Percentiles rank a stretch among this genome's conserved stretches.
Evolutionary conservation across 2,329 filamentous ascomycete genomes (phyloP).

Genomic region (Periconia sp.): DNA sequence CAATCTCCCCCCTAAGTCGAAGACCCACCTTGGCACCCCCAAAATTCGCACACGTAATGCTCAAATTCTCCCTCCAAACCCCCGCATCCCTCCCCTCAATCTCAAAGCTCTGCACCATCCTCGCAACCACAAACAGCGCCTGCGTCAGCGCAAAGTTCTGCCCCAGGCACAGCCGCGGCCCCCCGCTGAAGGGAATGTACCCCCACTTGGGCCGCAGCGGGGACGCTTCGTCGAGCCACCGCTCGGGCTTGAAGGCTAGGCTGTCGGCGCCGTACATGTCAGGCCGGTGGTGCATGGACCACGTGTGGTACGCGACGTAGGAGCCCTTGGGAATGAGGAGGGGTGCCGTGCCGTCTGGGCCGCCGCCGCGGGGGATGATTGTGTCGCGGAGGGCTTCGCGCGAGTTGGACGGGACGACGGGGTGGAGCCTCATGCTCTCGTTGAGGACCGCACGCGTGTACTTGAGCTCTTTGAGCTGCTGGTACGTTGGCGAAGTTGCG

Average conservation of each 20-base stretch:
- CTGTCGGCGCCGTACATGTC: slow-evolving; percentile 44
- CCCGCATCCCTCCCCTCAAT: slow-evolving; percentile 24
- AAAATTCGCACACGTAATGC: slow-evolving; percentile 22
- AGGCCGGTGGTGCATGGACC: slow-evolving; percentile 33
- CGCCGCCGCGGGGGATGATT: slow-evolving; percentile 37
- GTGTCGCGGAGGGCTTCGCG: slow-evolving; percentile 35
- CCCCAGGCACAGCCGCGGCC: slow-evolving; percentile 34
- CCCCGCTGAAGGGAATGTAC: slow-evolving; percentile 35
- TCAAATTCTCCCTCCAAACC: slow-evolving; percentile 31
- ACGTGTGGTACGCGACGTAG: slow-evolving; percentile 19
- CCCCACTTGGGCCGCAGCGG: slow-evolving; percentile 31
- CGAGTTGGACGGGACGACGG: slow-evolving; percentile 37
- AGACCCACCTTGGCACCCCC: slow-evolving; percentile 9
- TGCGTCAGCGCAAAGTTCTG: slow-evolving; percentile 35
- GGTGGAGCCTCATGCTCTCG: slow-evolving; percentile 39
- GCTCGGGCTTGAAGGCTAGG: slow-evolving; percentile 34
- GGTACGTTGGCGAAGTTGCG: slow-evolving; percentile 26
- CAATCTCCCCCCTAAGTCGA: too few species aligned
- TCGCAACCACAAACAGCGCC: slow-evolving; percentile 25
- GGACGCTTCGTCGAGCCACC: slow-evolving; percentile 36
- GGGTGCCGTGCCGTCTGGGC: slow-evolving; percentile 28
- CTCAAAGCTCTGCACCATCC: slow-evolving; percentile 27
- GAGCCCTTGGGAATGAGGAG: slow-evolving; percentile 35
- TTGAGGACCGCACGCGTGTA: slow-evolving; percentile 37
- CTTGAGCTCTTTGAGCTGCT: slow-evolving; percentile 36